phyloP scores from a whole-genome alignment of 139 green algal species.

The Chlamydomonas asymmetrica region DNA sequence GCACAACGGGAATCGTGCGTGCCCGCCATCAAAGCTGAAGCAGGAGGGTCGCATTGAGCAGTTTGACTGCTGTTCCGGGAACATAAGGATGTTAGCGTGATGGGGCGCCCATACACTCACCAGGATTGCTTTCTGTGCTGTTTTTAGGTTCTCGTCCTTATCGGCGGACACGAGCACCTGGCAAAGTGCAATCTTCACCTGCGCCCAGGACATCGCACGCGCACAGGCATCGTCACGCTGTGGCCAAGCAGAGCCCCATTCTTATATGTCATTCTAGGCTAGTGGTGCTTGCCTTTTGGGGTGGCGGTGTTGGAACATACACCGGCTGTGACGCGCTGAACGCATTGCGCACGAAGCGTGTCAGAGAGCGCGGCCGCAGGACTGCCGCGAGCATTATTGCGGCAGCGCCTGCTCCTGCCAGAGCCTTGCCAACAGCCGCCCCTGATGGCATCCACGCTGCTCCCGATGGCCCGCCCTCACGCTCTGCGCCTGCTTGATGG shows the following conservation, averaged over 20 bases:
- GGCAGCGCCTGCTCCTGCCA: neutral
- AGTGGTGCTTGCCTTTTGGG: constrained; percentile 11
- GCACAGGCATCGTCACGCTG: neutral
- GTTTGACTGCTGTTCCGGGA: no score
- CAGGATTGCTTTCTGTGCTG: constrained; percentile 66
- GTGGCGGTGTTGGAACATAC: constrained; percentile 7
- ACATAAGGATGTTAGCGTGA: no score
- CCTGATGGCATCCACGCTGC: no score
- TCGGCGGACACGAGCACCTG: constrained; percentile 81
- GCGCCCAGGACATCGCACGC: neutral
- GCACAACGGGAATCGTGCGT: neutral
- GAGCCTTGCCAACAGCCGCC: no score
- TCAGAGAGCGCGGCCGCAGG: neutral
- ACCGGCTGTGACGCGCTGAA: neutral
- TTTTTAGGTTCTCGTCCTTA: constrained; percentile 85
- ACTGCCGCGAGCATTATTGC: neutral
- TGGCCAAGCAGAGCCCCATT: neutral
- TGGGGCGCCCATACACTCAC: no score
- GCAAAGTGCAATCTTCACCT: constrained; percentile 93
- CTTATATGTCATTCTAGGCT: neutral
- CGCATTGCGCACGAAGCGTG: neutral
- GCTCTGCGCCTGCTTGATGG: no score
- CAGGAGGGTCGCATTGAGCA: no score
- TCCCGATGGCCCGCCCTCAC: no score
- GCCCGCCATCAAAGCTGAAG: no score